Evolutionary conservation across 345 rosid species (phyloP), one percentile per base, ranked within the genome.

Genomic region (Lumnitzera littorea): DNA sequence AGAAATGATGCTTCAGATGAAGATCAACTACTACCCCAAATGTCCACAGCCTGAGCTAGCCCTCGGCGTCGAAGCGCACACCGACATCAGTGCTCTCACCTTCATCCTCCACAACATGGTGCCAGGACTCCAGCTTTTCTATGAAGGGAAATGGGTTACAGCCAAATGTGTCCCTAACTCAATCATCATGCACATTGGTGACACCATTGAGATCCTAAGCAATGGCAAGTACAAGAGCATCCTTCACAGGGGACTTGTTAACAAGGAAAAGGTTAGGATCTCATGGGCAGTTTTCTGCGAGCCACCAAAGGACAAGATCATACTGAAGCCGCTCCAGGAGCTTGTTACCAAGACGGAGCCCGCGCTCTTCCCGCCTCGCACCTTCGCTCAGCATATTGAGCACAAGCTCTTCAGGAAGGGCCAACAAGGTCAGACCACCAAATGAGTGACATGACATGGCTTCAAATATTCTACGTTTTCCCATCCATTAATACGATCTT

Each of bases 41-140:
- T 94, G 97, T 48, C 99, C 99, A 20, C 96, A 90, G 36, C 99
- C 96, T 11, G 99, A 94, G 67, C 88, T 94, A 10, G 96, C 99
- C 27, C 82, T 94, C 0, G 97, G 99, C 5, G 97, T 91, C n/a
- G 97, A 94, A 72, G 96, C 99, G 54, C 99, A 94, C 74, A 94
- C 95, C 1, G 96, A 94, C 61, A 46, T 90, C n/a, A 81, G 92
- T 43, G 87, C 99, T 3, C 89, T 90, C 70, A 88, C 99, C 24
- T 91, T 91, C 75, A 86, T 94, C 36, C 89, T 94, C 79, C 99
- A 94, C 88, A 94, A 94, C 83, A 94, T 94, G 97, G 91, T 94
- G 54, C 96, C 99, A 0, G 99, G 99, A 2, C 80, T 94, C 48
- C 99, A 94, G 74, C 91, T 88, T 31, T 91, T 86, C 76, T 84